phyloP scores from a whole-genome alignment of 148 eudicot genomes.

The Drosera capensis region DNA sequence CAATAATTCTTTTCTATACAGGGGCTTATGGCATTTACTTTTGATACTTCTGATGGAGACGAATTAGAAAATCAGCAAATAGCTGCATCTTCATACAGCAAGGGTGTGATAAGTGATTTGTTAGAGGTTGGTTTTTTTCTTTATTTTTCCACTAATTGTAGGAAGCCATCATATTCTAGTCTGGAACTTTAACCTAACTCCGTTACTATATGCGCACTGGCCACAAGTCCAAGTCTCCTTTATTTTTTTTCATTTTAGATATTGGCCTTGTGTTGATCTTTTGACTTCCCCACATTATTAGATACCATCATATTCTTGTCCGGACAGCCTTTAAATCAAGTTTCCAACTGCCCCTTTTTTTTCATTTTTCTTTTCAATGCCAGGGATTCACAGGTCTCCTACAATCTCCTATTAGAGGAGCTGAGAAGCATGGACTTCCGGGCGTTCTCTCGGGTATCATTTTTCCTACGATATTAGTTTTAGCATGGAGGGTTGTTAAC shows the following conservation, averaged over 20 bases:
- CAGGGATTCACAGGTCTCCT: conserved; percentile 96
- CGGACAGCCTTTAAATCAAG: neutral
- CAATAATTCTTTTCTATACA: conserved; percentile 15
- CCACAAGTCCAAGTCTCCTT: neutral
- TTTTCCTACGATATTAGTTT: neutral
- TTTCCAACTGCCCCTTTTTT: neutral
- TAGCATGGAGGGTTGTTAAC: neutral
- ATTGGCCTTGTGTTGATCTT: neutral
- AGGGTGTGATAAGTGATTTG: conserved; percentile 82
- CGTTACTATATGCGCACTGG: no score
- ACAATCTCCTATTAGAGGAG: conserved; percentile 91
- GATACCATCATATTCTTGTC: neutral
- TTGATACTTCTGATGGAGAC: conserved; percentile 53
- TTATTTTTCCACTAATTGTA: neutral
- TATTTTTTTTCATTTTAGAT: neutral
- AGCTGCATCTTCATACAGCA: conserved; percentile 50
- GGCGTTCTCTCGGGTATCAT: conserved; percentile 77
- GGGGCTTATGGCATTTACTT: conserved; percentile 92
- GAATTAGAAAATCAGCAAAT: conserved; percentile 49
- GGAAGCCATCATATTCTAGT: neutral
- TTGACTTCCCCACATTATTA: no score
- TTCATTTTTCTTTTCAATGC: conserved; percentile 2
- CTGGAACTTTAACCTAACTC: neutral
- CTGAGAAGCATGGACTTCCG: conserved; percentile 87
- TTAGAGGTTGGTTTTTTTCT: conserved; percentile 42